A percentile compares a stretch with the other conserved stretches of the same genome.
phyloP scores from a whole-genome alignment of 179 eudicot species.

The Silene coronaria region DNA sequence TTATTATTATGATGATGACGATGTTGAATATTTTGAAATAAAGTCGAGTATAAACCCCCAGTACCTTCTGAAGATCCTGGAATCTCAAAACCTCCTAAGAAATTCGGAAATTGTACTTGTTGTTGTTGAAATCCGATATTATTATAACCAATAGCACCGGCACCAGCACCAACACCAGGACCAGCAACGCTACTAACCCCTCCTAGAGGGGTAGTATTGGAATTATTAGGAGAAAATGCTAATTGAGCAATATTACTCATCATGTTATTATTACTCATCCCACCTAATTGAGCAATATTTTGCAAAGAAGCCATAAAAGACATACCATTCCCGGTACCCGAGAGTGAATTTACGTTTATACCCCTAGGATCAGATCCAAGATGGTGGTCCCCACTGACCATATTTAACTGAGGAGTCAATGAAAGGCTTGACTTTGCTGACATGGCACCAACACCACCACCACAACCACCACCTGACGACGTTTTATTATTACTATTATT shows the following conservation, averaged over 20 bases:
- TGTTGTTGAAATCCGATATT: background rate
- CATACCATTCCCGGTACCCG: background rate
- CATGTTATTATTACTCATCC: conserved; percentile 22
- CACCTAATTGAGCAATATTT: conserved; percentile 34
- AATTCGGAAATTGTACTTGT: conserved; percentile 26
- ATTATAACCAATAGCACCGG: background rate
- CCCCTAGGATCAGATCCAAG: conserved; percentile 5
- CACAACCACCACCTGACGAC: conserved; percentile 18
- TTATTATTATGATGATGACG: background rate
- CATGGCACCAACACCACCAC: conserved; percentile 22
- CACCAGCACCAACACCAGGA: background rate
- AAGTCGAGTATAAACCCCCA: conserved; percentile 17
- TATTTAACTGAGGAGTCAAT: conserved; percentile 2
- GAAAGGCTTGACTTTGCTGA: conserved; percentile 25
- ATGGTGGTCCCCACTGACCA: background rate
- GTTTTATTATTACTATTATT: conserved; percentile 16
- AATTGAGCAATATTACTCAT: background rate
- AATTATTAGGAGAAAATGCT: conserved; percentile 7
- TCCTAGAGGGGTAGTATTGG: conserved; percentile 13
- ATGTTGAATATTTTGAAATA: conserved; percentile 20
- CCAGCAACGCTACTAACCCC: background rate
- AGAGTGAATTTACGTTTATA: conserved; percentile 16
- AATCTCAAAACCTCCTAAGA: conserved; percentile 32
- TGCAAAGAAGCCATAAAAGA: conserved; percentile 37
- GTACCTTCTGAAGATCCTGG: conserved; percentile 22